Percentiles rank a stretch among this genome's conserved stretches.
phyloP scores from a whole-genome alignment of 148 eudicot species.

The Drosera capensis region DNA sequence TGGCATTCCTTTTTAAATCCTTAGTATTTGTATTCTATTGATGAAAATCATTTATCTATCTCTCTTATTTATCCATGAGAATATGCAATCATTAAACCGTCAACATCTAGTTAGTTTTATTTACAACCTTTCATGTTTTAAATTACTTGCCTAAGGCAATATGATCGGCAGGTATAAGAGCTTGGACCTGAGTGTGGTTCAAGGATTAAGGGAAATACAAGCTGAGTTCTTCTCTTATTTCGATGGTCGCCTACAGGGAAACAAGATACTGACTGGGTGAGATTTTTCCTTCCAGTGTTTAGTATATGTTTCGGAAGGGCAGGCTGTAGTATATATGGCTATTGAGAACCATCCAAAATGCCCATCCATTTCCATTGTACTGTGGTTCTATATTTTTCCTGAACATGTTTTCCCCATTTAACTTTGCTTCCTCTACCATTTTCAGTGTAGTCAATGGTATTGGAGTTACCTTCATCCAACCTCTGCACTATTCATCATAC shows the following conservation, averaged over 20 bases:
- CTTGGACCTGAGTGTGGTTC: slow-evolving; percentile 37
- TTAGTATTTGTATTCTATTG: too few relatives aligned
- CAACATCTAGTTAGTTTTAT: neutral
- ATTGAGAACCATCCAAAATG: neutral
- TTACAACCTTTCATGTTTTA: neutral
- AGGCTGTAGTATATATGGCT: too few relatives aligned
- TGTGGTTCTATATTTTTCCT: neutral
- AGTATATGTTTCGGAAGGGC: too few relatives aligned
- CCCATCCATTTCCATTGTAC: too few relatives aligned
- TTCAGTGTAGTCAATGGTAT: slow-evolving; percentile 48
- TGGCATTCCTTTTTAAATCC: too few relatives aligned
- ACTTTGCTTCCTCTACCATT: slow-evolving; percentile 4
- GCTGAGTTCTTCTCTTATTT: slow-evolving; percentile 44
- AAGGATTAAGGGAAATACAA: slow-evolving; percentile 37
- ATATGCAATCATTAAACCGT: neutral
- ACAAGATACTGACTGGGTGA: slow-evolving; percentile 65
- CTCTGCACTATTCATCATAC: slow-evolving; percentile 39
- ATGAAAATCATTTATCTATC: too few relatives aligned
- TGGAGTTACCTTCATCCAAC: slow-evolving; percentile 56
- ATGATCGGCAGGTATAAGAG: slow-evolving; percentile 32
- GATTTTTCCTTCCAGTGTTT: too few relatives aligned
- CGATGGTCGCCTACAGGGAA: slow-evolving; percentile 43
- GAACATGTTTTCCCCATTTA: slow-evolving; percentile 1
- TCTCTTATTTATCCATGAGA: neutral
- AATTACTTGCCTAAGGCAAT: slow-evolving; percentile 1